Evolutionary conservation across 2,329 filamentous ascomycete genomes (phyloP).

Genomic region (Chrysoporthe puriensis): DNA sequence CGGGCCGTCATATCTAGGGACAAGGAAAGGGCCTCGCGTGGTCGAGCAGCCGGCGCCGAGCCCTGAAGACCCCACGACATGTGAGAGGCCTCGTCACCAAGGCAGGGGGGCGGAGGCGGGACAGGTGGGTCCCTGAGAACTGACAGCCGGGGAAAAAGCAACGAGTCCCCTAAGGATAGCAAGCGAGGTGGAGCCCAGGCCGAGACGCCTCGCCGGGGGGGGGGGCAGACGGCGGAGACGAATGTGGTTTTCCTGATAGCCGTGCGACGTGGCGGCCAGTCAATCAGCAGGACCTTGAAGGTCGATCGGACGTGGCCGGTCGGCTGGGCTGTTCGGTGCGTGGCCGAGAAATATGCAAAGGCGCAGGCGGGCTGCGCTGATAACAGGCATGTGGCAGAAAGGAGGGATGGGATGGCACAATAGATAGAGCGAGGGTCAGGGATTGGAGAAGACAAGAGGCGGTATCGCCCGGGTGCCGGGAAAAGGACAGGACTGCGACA

Average conservation of each 20-base stretch:
- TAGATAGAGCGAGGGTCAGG: constrained; percentile 10
- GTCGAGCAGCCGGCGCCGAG: constrained; percentile 16
- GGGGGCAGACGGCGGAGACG: background rate
- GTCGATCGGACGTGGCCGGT: background rate
- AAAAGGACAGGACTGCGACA: constrained; percentile 2
- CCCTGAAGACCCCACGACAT: constrained; percentile 22
- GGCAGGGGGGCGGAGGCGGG: background rate
- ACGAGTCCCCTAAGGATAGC: background rate
- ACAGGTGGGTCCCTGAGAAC: constrained; percentile 1
- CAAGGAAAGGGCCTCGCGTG: constrained; percentile 2
- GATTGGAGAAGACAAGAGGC: constrained; percentile 12
- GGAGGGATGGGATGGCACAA: constrained; percentile 4
- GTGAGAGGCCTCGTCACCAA: constrained; percentile 22
- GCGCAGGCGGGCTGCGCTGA: background rate
- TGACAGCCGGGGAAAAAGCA: background rate
- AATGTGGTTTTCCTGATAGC: background rate
- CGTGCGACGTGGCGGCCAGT: background rate
- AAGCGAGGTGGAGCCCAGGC: background rate
- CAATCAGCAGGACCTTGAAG: background rate
- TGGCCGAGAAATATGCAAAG: background rate
- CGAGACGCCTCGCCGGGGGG: background rate
- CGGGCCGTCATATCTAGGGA: constrained; percentile 24
- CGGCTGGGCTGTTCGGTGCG: background rate
- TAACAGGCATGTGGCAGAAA: background rate
- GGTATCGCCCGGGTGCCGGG: background rate